A percentile compares a stretch with the other conserved stretches of the same genome.
phyloP scores from a whole-genome alignment of 805 yeast genomes.

The Kodamaea kaohsiungensis region DNA sequence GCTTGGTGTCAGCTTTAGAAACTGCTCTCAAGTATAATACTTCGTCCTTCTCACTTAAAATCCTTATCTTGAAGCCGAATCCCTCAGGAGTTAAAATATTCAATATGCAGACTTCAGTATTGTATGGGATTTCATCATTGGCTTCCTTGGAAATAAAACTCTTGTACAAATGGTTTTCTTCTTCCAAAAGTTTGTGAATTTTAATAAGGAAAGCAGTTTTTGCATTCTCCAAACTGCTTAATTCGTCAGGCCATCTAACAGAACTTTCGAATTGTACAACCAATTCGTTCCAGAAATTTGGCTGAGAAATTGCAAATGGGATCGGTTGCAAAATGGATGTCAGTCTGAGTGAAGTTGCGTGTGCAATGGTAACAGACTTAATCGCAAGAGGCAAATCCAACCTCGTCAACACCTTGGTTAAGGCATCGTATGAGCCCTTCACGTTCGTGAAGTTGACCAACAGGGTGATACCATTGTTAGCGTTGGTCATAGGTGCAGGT shows the following conservation, averaged over 20 bases:
- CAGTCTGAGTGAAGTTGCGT: constrained; percentile 72
- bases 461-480: constrained; percentile 43
- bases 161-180: constrained; percentile 52
- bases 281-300: constrained; percentile 78
- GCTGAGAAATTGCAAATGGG: constrained; percentile 73
- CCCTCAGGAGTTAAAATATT: constrained; percentile 86
- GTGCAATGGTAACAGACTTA: constrained; percentile 64
- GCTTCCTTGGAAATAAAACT: constrained; percentile 64
- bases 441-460: constrained; percentile 30
- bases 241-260: constrained; percentile 94
- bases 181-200: constrained; percentile 45
- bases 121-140: constrained; percentile 57
- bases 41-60: constrained; percentile 84
- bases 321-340: constrained; percentile 78
- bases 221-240: constrained; percentile 79
- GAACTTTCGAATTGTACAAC: constrained; percentile 87
- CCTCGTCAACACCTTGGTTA: constrained; percentile 48
- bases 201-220: constrained; percentile 87
- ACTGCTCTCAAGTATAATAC: constrained; percentile 70
- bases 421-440: constrained; percentile 48
- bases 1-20: constrained; percentile 56
- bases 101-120: constrained; percentile 55
- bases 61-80: constrained; percentile 76
- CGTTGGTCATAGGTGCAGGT: constrained; percentile 30
- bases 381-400: constrained; percentile 67